Conservation (phyloP, 495 filamentous ascomycete genomes). For the Melanomma pulvis-pyrius region DNA sequence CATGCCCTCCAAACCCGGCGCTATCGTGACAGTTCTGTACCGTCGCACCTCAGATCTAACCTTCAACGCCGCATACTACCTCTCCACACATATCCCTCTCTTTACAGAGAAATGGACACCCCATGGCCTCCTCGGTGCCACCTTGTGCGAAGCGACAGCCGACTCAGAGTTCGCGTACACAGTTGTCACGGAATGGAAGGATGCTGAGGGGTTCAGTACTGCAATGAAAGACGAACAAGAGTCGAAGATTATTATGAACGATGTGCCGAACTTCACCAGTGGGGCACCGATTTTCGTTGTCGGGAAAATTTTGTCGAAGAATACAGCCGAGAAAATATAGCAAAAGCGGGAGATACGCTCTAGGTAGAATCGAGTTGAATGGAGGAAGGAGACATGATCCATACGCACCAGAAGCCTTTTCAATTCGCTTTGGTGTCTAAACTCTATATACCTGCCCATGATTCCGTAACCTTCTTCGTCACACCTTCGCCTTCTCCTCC, state of each 20-base stretch:
- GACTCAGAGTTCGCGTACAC: constrained; percentile 10
- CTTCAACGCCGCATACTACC: constrained; percentile 24
- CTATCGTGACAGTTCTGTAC: constrained; percentile 14
- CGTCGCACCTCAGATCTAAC: constrained; percentile 8
- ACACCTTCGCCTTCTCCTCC: not conserved
- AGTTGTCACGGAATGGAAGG: constrained; percentile 8
- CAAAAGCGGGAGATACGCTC: too few relatives aligned
- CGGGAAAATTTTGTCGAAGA: constrained; percentile 4
- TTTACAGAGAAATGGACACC: not conserved
- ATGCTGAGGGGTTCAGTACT: constrained; percentile 2
- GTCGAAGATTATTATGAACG: not conserved
- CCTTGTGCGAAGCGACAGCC: not conserved
- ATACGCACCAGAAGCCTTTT: too few relatives aligned
- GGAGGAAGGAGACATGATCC: too few relatives aligned
- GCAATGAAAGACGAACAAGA: constrained; percentile 3
- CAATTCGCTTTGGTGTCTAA: too few relatives aligned
- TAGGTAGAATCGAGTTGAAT: too few relatives aligned
- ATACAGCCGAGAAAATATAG: not conserved
- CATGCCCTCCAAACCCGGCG: constrained; percentile 14
- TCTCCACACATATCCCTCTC: constrained; percentile 8
- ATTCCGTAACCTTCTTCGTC: not conserved
- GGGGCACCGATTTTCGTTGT: constrained; percentile 21
- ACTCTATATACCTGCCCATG: too few relatives aligned
- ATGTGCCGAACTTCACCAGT: constrained; percentile 23
- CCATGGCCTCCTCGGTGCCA: constrained; percentile 1